Percentiles rank a stretch among this genome's conserved stretches.
Evolutionary conservation across 2,329 filamentous ascomycete genomes (phyloP).

Genomic region (Claviceps sp.): DNA sequence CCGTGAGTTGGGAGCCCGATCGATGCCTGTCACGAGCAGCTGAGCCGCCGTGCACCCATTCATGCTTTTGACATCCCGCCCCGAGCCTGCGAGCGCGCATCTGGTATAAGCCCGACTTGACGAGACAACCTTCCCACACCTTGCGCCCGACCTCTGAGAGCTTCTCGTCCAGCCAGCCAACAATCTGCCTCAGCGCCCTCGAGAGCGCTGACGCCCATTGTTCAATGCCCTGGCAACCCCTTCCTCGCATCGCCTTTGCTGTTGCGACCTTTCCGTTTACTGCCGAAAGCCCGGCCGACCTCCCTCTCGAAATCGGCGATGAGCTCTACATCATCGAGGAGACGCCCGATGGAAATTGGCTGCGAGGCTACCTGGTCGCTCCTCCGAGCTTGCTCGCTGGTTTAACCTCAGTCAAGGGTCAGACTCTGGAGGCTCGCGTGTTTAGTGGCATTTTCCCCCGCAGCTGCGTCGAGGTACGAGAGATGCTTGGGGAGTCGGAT

Average conservation of each 20-base stretch:
- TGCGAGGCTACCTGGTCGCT: slow-evolving; percentile 87
- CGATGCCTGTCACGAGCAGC: slow-evolving; percentile 1
- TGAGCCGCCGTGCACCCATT: slow-evolving; percentile 1
- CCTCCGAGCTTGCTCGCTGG: slow-evolving; percentile 87
- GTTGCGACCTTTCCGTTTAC: slow-evolving; percentile 92
- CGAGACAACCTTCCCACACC: not conserved
- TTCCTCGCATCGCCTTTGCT: slow-evolving; percentile 94
- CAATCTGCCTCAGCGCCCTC: slow-evolving; percentile 3
- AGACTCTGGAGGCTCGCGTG: slow-evolving; percentile 87
- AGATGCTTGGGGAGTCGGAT: slow-evolving; percentile 69
- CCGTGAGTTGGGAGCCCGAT: not conserved
- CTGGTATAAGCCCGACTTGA: not conserved
- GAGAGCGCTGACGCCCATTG: slow-evolving; percentile 9
- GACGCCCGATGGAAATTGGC: slow-evolving; percentile 83
- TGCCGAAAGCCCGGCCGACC: slow-evolving; percentile 73
- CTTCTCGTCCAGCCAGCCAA: not conserved
- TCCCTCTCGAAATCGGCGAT: slow-evolving; percentile 94
- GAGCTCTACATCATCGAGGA: slow-evolving; percentile 98
- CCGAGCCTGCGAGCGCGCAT: slow-evolving; percentile 3
- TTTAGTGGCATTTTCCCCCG: slow-evolving; percentile 97
- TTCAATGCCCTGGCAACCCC: slow-evolving; percentile 88
- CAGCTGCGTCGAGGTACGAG: slow-evolving; percentile 87
- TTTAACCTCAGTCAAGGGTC: slow-evolving; percentile 78
- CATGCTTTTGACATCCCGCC: not conserved
- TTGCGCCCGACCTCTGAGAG: not conserved